A percentile compares a stretch with the other conserved stretches of the same genome.
Evolutionary conservation across 257 asterid species (phyloP).

Genomic region (Nicotiana tabacum): DNA sequence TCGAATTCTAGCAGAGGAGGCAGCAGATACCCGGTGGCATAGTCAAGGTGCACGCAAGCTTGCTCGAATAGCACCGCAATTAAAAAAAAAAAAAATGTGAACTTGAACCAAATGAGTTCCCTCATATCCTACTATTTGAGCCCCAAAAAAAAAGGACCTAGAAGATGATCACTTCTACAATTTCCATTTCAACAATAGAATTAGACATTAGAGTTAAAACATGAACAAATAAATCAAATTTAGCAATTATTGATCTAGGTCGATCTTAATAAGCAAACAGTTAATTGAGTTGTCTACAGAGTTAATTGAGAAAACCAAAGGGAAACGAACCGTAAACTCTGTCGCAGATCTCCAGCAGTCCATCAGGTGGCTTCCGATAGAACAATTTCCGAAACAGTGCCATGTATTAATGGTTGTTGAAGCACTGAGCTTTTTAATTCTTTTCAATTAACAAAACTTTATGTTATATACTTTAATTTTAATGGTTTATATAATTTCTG

Average conservation of each 20-base stretch:
- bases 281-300: neutral
- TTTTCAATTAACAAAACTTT: neutral
- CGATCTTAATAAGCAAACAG: neutral
- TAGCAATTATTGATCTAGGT: neutral
- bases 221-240: no score
- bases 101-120: neutral
- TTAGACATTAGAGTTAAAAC: neutral
- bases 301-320: neutral
- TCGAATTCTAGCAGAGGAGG: no score
- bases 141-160: neutral
- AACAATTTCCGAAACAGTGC: conserved; percentile 44
- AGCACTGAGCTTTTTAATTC: neutral
- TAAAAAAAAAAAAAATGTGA: no score
- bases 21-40: no score
- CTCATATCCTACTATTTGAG: neutral
- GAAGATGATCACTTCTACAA: neutral
- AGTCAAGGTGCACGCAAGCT: no score
- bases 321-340: conserved; percentile 18
- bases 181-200: neutral
- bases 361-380: conserved; percentile 54
- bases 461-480: neutral
- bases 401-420: conserved; percentile 13
- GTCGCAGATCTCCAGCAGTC: conserved; percentile 51
- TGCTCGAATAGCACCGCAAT: no score
- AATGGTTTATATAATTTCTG: neutral